A percentile compares a stretch with the other conserved stretches of the same genome.
phyloP scores from a whole-genome alignment of 306 rosid genomes.

The Castanopsis chinensis region DNA sequence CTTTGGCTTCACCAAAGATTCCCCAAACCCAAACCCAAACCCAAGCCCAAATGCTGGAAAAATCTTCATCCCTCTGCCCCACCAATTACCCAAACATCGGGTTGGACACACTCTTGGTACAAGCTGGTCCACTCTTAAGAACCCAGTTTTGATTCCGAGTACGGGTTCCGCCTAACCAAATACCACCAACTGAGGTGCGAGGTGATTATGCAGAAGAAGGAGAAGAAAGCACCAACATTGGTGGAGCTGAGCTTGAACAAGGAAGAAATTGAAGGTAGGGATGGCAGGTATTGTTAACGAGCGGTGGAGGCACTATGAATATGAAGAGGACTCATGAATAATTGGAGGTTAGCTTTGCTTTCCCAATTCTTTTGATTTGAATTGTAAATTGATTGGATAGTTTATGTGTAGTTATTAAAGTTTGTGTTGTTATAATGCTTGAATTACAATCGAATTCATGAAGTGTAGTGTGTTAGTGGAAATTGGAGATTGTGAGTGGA shows the following conservation, averaged over 20 bases:
- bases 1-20: constrained; percentile 64
- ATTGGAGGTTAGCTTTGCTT: constrained; percentile 61
- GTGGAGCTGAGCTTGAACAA: constrained; percentile 75
- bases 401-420: no score
- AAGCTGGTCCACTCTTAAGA: constrained; percentile 82
- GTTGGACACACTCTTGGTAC: constrained; percentile 68
- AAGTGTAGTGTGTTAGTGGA: not conserved
- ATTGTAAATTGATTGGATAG: not conserved
- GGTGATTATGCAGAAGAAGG: constrained; percentile 40
- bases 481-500: not conserved
- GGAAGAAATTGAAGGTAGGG: constrained; percentile 68
- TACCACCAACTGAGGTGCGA: constrained; percentile 42
- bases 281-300: constrained; percentile 92
- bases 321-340: constrained; percentile 92
- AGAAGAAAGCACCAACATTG: constrained; percentile 54
- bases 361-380: not conserved
- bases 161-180: constrained; percentile 44
- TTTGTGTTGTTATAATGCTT: not conserved
- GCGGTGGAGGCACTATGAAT: constrained; percentile 67
- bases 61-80: constrained; percentile 35
- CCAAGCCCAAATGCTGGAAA: not conserved
- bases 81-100: constrained; percentile 48
- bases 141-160: constrained; percentile 66
- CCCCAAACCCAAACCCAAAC: not conserved
- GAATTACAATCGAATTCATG: not conserved